Evolutionary conservation across 1,284 basidiomycete species (phyloP).

Genomic region (Puccinia triticina): DNA sequence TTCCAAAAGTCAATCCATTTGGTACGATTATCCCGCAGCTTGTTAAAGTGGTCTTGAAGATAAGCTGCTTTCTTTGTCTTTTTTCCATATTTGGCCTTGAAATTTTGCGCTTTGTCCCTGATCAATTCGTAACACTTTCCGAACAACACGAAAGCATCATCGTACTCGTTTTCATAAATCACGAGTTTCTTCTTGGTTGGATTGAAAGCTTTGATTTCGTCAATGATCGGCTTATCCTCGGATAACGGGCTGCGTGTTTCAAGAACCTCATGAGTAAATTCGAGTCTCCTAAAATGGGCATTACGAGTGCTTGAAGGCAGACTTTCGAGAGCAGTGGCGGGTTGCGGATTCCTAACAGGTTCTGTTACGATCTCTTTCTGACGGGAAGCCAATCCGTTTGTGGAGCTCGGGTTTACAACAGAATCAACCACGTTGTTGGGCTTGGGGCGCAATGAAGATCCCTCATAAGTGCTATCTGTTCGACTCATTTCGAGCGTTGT

Average conservation of each 20-base stretch:
- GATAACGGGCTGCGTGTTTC: neutral
- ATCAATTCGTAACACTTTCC: too few species aligned
- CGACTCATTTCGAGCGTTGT: too few species aligned
- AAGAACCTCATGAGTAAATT: slow-evolving; percentile 7
- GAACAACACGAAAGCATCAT: neutral
- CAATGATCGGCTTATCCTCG: neutral
- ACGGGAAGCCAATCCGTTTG: too few species aligned
- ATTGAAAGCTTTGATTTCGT: neutral
- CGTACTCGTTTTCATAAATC: neutral
- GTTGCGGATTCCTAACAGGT: neutral
- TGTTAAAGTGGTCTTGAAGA: too few species aligned
- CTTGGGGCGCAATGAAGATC: too few species aligned
- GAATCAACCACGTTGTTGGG: too few species aligned
- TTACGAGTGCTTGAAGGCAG: neutral
- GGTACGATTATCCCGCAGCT: neutral
- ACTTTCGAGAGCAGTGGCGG: neutral
- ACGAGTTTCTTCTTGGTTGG: neutral
- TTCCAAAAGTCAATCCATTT: too few species aligned
- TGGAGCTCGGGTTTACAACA: too few species aligned
- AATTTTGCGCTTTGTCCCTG: too few species aligned
- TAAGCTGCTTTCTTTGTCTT: too few species aligned
- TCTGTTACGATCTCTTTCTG: neutral
- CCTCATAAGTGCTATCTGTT: too few species aligned
- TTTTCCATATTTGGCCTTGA: too few species aligned
- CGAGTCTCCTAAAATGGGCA: neutral